phyloP scores from a whole-genome alignment of 1,139 yeast genomes.

The Hansenula anomala region DNA sequence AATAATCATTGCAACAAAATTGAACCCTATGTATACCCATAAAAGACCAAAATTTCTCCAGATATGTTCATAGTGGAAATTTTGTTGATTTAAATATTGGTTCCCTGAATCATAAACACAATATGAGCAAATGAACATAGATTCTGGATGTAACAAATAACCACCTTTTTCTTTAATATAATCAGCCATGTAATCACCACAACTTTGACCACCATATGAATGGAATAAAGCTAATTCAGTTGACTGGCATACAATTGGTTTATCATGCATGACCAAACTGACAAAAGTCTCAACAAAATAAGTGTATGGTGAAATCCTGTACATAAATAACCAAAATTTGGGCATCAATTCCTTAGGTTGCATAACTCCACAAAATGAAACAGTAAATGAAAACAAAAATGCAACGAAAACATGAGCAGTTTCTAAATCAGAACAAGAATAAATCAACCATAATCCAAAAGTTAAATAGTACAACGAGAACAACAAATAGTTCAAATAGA shows the following conservation, averaged over 20 bases:
- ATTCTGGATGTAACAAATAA: constrained; percentile 40
- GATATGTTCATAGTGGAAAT: constrained; percentile 40
- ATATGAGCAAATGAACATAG: constrained; percentile 43
- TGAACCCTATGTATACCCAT: constrained; percentile 50
- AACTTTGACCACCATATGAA: constrained; percentile 30
- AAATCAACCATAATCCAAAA: too few species aligned
- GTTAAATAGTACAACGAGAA: background rate
- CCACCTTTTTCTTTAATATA: constrained; percentile 29
- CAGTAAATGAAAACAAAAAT: constrained; percentile 53
- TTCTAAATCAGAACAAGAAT: constrained; percentile 2
- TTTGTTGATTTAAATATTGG: constrained; percentile 30
- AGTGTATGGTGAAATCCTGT: constrained; percentile 38
- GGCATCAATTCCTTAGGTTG: constrained; percentile 52
- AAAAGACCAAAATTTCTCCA: constrained; percentile 65
- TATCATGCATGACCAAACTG: constrained; percentile 19
- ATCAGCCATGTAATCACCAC: constrained; percentile 25
- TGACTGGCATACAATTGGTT: constrained; percentile 26
- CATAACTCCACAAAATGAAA: too few species aligned
- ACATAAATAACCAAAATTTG: constrained; percentile 59
- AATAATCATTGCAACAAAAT: constrained; percentile 41
- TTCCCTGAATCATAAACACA: constrained; percentile 37
- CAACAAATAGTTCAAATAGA: constrained; percentile 9
- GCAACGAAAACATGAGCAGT: constrained; percentile 50
- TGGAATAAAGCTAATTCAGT: constrained; percentile 26
- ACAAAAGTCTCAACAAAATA: constrained; percentile 21